Evolutionary conservation across 352 stramenopile species (phyloP), one percentile per base, ranked within the genome.

Genomic region (Phytophthora boehmeriae): DNA sequence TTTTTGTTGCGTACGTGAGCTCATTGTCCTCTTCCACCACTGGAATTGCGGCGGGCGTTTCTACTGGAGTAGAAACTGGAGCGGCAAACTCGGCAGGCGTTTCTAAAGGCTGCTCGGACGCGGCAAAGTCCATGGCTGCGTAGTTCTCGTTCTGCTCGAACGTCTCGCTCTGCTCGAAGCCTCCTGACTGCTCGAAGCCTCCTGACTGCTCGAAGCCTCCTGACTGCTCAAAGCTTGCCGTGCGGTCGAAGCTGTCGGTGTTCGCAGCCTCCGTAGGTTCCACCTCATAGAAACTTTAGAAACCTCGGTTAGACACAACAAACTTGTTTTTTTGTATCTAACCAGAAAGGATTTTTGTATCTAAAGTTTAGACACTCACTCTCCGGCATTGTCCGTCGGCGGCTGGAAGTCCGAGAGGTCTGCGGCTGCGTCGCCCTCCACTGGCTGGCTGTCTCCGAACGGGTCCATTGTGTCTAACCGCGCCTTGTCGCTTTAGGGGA

Each of bases 11-110:
- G 49, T 83, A 92, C 80, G 80, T 89, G 43, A 92, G 68, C 54
- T 92, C 83, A 39, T 92, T 89, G 14, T 84, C 80, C 50, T 92
- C 80, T 25, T 88, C 77, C 25, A 91, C 55, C 10, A 68, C 75
- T 14, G 78, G 78, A 42, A 83, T 76, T 13, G 72, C 48, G 28
- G 60, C 66, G 30, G 71, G 56, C 23, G 53, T 73, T 44, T 78
- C 63, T 45, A 71, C 39, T 34, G 73, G 56, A 4, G 44, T 44
- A 20, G 63, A 36, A 9, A 42, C 30, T 16, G 57, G 44, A 8
- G 54, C 25, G 42, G 71, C 39, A 23, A 65, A 60, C 30, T 71
- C 64, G 28, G 51, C 54, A 30, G 62, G 54, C 17, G 60, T 36
- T 13, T 63, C 60, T 47, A 41, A 35, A 28, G 65, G 56, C 20